Base-by-base conservation (phyloP, 1,139 yeast genomes). In the Taphrina wiesneri region DNA sequence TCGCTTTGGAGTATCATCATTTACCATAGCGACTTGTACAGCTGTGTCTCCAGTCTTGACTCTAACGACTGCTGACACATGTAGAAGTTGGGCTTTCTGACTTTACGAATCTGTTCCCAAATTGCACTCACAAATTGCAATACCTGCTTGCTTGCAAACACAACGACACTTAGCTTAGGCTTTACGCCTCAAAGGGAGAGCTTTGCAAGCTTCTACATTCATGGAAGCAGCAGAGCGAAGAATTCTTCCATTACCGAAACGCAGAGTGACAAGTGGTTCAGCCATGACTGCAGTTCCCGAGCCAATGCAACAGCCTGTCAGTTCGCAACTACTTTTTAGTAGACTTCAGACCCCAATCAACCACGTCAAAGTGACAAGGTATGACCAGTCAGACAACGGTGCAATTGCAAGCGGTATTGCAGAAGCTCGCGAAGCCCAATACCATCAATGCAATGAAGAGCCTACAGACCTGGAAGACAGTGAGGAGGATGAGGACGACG, bases 401-500 rank as follows among this genome's bases (percentile, higher is more conserved):
- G 2, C 43, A 39, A 19, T n/a, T n/a, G 17, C 13, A 15, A 36
- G 1, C 7, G 2, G n/a, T 19, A 2, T 2, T 19, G 19, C 17
- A 7, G 19, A n/a, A 15, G 19, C 43, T 39, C 49, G 21, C 2
- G 49, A 45, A 5, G 13, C 21, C 5, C 46, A 36, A 2, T 23
- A 3, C 19, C 49, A 15, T 15, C 43, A 30, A 15, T 2, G 43
- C 30, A 23, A 34, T 26, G 59, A 54, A 25, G 49, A 36, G 2
- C 36, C 30, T 23, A 23, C 39, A 9, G 59, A 57, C 13, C 21
- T 45, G 5, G 61, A 56, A 9, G 63, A 49, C 19, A 47, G 63
- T 25, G 63, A 59, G n/a, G 63, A 59, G n/a, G 63, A 59, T 6
- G 57, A 57, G 5, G 62, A 59, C 30, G 64, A 59, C 23, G 57